Evolutionary conservation across 2,329 filamentous ascomycete species (phyloP).

Genomic region (Exophiala mesophila): DNA sequence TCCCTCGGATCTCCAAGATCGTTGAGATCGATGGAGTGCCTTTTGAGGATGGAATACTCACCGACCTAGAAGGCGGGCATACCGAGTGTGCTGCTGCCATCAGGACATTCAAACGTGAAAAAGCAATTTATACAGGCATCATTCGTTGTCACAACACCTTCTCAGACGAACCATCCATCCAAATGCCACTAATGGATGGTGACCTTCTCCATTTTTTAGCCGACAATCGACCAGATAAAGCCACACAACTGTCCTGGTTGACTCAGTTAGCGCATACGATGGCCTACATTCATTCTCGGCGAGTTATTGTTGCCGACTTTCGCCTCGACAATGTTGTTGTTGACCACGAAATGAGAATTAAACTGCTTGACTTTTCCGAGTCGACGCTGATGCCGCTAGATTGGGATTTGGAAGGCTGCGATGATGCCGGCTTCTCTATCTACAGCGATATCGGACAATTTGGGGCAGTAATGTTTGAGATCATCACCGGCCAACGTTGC

Average conservation of each 20-base stretch:
- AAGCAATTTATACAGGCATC: conserved; percentile 19
- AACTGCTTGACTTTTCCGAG: conserved; percentile 31
- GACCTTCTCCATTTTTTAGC: conserved; percentile 20
- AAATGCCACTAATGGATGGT: conserved; percentile 22
- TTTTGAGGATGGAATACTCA: conserved; percentile 10
- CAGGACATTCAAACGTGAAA: conserved; percentile 16
- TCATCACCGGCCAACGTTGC: conserved; percentile 26
- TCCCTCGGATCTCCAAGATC: conserved; percentile 20
- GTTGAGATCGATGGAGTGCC: conserved; percentile 19
- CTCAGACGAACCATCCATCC: conserved; percentile 9
- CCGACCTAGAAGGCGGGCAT: conserved; percentile 20
- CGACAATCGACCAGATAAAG: conserved; percentile 2
- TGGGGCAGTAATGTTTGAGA: conserved; percentile 32
- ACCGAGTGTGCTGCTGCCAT: conserved; percentile 16
- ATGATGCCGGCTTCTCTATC: conserved; percentile 29
- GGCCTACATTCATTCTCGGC: conserved; percentile 16
- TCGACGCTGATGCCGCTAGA: conserved; percentile 25
- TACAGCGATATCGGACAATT: conserved; percentile 33
- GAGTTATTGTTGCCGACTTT: conserved; percentile 9
- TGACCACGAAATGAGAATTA: conserved; percentile 15
- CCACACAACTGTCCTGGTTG: conserved; percentile 17
- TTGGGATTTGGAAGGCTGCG: too few relatives aligned
- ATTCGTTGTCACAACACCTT: conserved; percentile 11
- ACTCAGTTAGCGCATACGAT: conserved; percentile 13
- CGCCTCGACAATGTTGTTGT: conserved; percentile 4